Evolutionary conservation across 2,329 filamentous ascomycete genomes (phyloP), one percentile per base, ranked within the genome.

Genomic region (Fusarium brevicatenulatum): DNA sequence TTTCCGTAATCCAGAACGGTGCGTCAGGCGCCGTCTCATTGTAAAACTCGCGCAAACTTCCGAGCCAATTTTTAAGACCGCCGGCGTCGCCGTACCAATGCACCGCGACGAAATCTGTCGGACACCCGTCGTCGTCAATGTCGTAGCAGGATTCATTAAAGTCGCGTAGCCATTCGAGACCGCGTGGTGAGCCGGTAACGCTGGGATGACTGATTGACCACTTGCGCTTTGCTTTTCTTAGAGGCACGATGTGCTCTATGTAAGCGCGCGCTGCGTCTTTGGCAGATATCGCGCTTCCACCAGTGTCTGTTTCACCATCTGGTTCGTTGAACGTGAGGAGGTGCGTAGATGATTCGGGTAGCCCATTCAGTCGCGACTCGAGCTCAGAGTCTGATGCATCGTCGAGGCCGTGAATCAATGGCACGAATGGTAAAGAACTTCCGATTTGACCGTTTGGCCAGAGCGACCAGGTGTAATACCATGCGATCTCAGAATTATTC

Each of bases 401-500:
- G 37, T 81, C 78, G 28, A 83, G 69, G 11, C 81, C 79, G 32
- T 83, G 83, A 19, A 85, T 74, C 3, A 84, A 74, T 0, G 83
- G 83, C 15, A 85, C 62, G 47, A 85, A 85, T 0, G 77, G 70
- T 23, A 83, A 52, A 4, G 76, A 71, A 18, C 69, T 58, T n/a
- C 75, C 72, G 4, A 81, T 71, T 16, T 68, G 57, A 2, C 72
- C 54, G 0, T 80, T 75, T 3, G 79, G 76, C 65, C 78, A 77
- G 2, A 80, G 78, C 1, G 82, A 83, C 83, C 83, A 85, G 0
- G 82, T 85, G 60, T 83, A 85, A 69, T 85, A 85, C 83, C 83
- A 85, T 0, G 78, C 72, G 18, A 85, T 79, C 11, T 80, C 76
- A 0, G 83, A 84, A 30, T 81, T 76, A 21, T 78, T 75, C 0